Conservation (phyloP, 2,329 filamentous ascomycete species). For the Chrysoporthe austroafricana region DNA sequence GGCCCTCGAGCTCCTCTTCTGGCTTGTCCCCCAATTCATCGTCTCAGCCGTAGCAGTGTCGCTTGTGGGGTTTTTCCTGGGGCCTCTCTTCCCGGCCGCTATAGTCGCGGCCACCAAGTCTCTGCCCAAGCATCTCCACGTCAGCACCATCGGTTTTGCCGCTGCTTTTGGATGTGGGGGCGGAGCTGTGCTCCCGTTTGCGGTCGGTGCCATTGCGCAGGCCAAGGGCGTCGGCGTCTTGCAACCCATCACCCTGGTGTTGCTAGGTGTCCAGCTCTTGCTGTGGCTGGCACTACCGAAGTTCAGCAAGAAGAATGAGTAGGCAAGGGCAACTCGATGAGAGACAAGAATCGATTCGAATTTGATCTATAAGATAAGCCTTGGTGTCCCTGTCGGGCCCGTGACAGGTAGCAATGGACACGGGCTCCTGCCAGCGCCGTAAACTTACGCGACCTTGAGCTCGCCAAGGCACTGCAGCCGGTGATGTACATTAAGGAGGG, state of each 20-base stretch:
- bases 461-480: too few relatives aligned
- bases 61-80: conserved; percentile 78
- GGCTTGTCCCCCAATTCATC: conserved; percentile 79
- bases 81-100: conserved; percentile 75
- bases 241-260: conserved; percentile 59
- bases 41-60: conserved; percentile 73
- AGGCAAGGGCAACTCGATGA: not conserved
- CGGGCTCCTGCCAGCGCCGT: too few relatives aligned
- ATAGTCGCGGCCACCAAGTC: conserved; percentile 71
- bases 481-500: too few relatives aligned
- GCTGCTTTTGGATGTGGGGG: conserved; percentile 76
- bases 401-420: too few relatives aligned
- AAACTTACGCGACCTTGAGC: too few relatives aligned
- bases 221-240: conserved; percentile 58
- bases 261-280: conserved; percentile 48
- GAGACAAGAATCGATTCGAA: not conserved
- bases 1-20: conserved; percentile 73
- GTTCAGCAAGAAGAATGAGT: conserved; percentile 46
- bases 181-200: conserved; percentile 68
- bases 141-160: conserved; percentile 76
- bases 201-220: conserved; percentile 68
- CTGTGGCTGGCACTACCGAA: conserved; percentile 53
- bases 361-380: too few relatives aligned
- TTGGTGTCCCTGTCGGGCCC: too few relatives aligned
- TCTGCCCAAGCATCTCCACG: conserved; percentile 74